A percentile compares a stretch with the other conserved stretches of the same genome.
These are phyloP conservation scores for Codiaeum variegatum DNA, from an alignment of 441 rosid species.

Conservation along the genomic window DNA sequence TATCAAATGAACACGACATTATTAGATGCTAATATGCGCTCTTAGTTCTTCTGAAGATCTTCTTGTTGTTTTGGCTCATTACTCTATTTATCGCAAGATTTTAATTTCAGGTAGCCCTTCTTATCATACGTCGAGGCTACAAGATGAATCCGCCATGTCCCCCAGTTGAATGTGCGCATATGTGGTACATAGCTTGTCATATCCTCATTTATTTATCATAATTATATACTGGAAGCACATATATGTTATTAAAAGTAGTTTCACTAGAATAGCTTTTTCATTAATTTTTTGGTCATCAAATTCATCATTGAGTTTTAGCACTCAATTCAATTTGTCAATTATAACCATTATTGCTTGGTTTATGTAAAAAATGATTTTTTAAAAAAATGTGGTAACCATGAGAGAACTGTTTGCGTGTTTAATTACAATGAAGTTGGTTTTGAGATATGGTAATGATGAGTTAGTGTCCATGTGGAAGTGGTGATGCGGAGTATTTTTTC, in stretches of 20 bases:
- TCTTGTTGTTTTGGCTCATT: constrained; percentile 29
- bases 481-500: no score
- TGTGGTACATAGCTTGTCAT: constrained; percentile 69
- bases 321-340: neutral
- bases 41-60: constrained; percentile 17
- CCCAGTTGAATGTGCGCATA: constrained; percentile 96
- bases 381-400: neutral
- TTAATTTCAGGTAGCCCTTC: constrained; percentile 81
- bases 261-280: neutral
- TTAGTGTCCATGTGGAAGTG: neutral
- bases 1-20: constrained; percentile 1
- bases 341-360: neutral
- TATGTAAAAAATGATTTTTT: neutral
- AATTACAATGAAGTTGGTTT: neutral
- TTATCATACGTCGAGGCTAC: constrained; percentile 89
- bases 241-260: neutral
- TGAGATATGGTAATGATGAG: neutral
- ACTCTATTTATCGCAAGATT: constrained; percentile 35
- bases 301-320: neutral
- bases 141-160: constrained; percentile 97
- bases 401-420: neutral
- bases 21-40: neutral
- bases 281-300: neutral
- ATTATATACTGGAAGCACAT: constrained; percentile 10
- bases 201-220: constrained; percentile 11